Percentiles rank a stretch among this genome's conserved stretches.
Evolutionary conservation across 441 rosid species (phyloP).

Genomic region (Raphanus hybrid): DNA sequence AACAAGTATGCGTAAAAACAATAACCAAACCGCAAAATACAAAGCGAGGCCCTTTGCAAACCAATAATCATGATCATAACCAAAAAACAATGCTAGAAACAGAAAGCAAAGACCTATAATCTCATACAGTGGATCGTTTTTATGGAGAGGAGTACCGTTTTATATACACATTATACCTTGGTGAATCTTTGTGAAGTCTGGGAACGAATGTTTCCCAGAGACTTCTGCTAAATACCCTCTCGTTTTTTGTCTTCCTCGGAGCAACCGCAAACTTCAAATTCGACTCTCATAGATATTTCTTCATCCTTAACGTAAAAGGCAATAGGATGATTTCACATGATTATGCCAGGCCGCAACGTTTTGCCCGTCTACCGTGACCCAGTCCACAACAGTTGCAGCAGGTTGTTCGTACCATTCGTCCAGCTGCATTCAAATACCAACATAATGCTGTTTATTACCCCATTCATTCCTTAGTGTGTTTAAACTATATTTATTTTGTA

Average conservation of each 20-base stretch:
- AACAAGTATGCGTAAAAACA: slow-evolving; percentile 7
- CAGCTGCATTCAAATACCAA: slow-evolving; percentile 53
- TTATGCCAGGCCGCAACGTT: slow-evolving; percentile 81
- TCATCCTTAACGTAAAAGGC: slow-evolving; percentile 66
- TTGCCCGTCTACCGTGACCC: slow-evolving; percentile 84
- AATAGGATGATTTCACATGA: slow-evolving; percentile 83
- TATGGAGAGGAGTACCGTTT: not conserved
- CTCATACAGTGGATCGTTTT: slow-evolving; percentile 13
- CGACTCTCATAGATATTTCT: not conserved
- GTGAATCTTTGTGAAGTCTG: not conserved
- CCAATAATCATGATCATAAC: not conserved
- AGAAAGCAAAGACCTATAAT: slow-evolving; percentile 18
- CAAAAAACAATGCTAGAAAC: not conserved
- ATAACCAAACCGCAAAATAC: slow-evolving; percentile 6
- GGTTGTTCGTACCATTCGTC: slow-evolving; percentile 99
- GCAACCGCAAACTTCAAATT: not conserved
- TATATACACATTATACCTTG: slow-evolving; percentile 19
- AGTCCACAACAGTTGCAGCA: slow-evolving; percentile 83
- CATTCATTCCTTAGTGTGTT: slow-evolving; percentile 47
- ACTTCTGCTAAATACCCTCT: slow-evolving; percentile 5
- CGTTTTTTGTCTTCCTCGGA: not conserved
- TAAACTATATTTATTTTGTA: slow-evolving; percentile 17
- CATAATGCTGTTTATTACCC: slow-evolving; percentile 24
- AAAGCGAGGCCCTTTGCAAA: slow-evolving; percentile 24
- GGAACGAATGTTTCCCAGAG: slow-evolving; percentile 7